Percentiles rank a stretch among this genome's conserved stretches.
Conservation (phyloP, 1,284 basidiomycete genomes). For the Waitea zeae region DNA sequence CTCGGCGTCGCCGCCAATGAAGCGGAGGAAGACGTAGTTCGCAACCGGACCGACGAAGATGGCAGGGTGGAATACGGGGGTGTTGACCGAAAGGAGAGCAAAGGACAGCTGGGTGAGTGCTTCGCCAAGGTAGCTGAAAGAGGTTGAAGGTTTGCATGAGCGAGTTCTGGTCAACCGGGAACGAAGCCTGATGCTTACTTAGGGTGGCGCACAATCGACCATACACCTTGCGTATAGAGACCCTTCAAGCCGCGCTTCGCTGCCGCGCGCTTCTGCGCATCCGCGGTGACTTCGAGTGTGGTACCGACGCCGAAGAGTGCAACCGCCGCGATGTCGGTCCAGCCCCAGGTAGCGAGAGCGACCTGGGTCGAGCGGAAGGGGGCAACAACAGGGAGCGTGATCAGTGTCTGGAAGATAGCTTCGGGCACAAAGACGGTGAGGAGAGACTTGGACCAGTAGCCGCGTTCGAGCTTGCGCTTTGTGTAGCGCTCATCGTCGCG, state of each 20-base stretch:
- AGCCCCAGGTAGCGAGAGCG: slow-evolving; percentile 1
- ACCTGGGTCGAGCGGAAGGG: slow-evolving; percentile 1
- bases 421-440: slow-evolving; percentile 3
- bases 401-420: slow-evolving; percentile 3
- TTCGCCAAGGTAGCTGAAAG: slow-evolving; percentile 3
- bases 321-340: slow-evolving; percentile 3
- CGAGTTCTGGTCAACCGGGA: neutral
- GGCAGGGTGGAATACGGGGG: slow-evolving; percentile 1
- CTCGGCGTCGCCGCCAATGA: slow-evolving; percentile 1
- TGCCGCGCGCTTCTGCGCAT: neutral
- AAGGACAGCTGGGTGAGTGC: slow-evolving; percentile 2
- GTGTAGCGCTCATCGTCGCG: slow-evolving; percentile 3
- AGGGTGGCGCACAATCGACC: slow-evolving; percentile 4
- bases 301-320: neutral
- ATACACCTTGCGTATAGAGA: slow-evolving; percentile 1
- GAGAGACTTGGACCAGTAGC: neutral
- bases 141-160: neutral
- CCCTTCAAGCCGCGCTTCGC: neutral
- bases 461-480: neutral
- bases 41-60: slow-evolving; percentile 2
- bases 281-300: slow-evolving; percentile 1
- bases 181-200: slow-evolving; percentile 1
- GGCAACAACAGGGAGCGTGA: slow-evolving; percentile 1
- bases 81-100: slow-evolving; percentile 1
- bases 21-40: slow-evolving; percentile 4